Evolutionary conservation across 768 basidiomycete species (phyloP).

Genomic region (Boletus insuetus): DNA sequence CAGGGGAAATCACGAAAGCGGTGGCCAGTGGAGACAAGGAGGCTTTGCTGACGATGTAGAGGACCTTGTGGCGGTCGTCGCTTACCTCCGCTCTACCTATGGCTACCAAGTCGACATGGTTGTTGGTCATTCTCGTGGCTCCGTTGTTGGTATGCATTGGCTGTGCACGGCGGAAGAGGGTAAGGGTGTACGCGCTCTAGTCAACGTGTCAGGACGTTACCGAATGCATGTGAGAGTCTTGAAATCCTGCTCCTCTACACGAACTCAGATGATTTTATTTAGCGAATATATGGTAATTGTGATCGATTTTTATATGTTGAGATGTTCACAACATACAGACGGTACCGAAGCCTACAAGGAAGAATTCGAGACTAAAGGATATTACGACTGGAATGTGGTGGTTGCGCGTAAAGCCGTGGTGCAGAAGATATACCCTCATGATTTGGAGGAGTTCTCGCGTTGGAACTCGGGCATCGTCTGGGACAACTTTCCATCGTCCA

Average conservation of each 20-base stretch:
- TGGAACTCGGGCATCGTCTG: constrained; percentile 71
- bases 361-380: constrained; percentile 55
- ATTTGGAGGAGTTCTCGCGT: constrained; percentile 56
- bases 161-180: constrained; percentile 61
- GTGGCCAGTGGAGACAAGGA: constrained; percentile 62
- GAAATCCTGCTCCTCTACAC: neutral
- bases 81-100: constrained; percentile 52
- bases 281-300: constrained; percentile 30
- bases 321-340: constrained; percentile 19
- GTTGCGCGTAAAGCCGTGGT: constrained; percentile 63
- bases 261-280: constrained; percentile 2
- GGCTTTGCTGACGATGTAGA: constrained; percentile 58
- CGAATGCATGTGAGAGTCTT: constrained; percentile 63
- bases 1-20: constrained; percentile 78
- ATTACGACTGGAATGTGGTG: constrained; percentile 56
- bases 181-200: constrained; percentile 52
- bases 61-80: constrained; percentile 65
- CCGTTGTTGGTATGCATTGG: constrained; percentile 68
- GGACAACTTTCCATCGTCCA: constrained; percentile 58
- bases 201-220: constrained; percentile 77
- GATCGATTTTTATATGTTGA: neutral
- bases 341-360: constrained; percentile 39
- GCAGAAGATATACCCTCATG: constrained; percentile 53
- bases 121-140: constrained; percentile 78
- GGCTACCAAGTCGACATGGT: constrained; percentile 70